Percentiles rank a stretch among this genome's conserved stretches.
Evolutionary conservation across 192 early-diverging fungal species (phyloP).

Genomic region (Podila horticola): DNA sequence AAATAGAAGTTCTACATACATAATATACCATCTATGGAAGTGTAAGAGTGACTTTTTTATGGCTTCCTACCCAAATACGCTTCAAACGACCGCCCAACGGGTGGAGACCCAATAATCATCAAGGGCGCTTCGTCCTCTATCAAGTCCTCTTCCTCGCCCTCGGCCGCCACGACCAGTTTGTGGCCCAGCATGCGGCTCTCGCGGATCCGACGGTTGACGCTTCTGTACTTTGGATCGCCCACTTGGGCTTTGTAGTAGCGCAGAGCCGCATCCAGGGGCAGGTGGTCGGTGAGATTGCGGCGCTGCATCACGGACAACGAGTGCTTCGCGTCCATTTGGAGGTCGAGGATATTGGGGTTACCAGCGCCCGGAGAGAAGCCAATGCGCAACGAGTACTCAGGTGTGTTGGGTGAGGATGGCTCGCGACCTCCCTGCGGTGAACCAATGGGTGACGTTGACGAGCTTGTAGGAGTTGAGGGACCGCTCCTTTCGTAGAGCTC

Average conservation of each 20-base stretch:
- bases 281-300: slow-evolving; percentile 87
- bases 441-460: background rate
- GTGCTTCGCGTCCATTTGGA: slow-evolving; percentile 88
- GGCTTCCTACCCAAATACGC: background rate
- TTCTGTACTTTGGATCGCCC: slow-evolving; percentile 52
- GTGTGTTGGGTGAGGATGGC: slow-evolving; percentile 35
- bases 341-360: slow-evolving; percentile 89
- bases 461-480: background rate
- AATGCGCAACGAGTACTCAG: slow-evolving; percentile 91
- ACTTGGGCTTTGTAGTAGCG: slow-evolving; percentile 64
- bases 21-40: background rate
- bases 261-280: slow-evolving; percentile 79
- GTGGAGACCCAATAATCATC: slow-evolving; percentile 36
- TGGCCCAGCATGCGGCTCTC: slow-evolving; percentile 47
- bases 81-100: slow-evolving; percentile 6
- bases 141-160: slow-evolving; percentile 19
- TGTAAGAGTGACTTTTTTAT: background rate
- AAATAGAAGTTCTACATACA: slow-evolving; percentile 3
- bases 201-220: slow-evolving; percentile 40
- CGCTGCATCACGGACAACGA: slow-evolving; percentile 63
- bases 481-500: slow-evolving; percentile 89
- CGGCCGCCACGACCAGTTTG: slow-evolving; percentile 36
- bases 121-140: slow-evolving; percentile 26
- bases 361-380: slow-evolving; percentile 92
- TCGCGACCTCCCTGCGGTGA: background rate